phyloP scores from a whole-genome alignment of 2,329 filamentous ascomycete genomes.

The Claviceps sp. region DNA sequence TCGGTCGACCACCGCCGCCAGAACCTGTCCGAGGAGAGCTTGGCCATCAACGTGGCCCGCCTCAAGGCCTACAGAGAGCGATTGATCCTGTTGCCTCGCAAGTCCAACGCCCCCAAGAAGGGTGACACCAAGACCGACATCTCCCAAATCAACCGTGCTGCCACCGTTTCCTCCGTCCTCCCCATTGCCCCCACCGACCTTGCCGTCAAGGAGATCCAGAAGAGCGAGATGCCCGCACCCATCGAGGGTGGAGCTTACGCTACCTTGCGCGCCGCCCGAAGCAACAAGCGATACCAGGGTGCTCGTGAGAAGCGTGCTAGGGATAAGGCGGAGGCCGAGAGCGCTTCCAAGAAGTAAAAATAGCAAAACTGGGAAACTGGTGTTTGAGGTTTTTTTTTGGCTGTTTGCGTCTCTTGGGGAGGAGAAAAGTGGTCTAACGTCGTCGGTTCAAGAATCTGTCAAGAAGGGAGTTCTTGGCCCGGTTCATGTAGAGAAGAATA shows the following conservation, averaged over 20 bases:
- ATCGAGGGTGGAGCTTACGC: conserved; percentile 75
- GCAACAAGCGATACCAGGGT: conserved; percentile 69
- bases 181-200: conserved; percentile 58
- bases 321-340: conserved; percentile 74
- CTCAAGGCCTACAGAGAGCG: conserved; percentile 96
- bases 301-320: conserved; percentile 84
- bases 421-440: conserved; percentile 16
- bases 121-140: conserved; percentile 80
- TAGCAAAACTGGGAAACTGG: conserved; percentile 22
- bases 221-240: conserved; percentile 63
- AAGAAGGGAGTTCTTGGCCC: conserved; percentile 19
- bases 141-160: conserved; percentile 48
- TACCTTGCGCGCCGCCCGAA: conserved; percentile 72
- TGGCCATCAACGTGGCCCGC: conserved; percentile 88
- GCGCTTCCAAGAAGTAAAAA: conserved; percentile 67
- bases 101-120: conserved; percentile 85
- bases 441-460: conserved; percentile 24
- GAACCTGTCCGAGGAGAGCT: conserved; percentile 93
- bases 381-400: conserved; percentile 25
- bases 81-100: conserved; percentile 95
- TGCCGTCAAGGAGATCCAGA: conserved; percentile 63
- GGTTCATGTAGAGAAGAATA: conserved; percentile 22
- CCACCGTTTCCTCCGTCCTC: conserved; percentile 37
- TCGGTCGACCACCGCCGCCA: conserved; percentile 89
- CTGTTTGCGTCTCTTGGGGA: conserved; percentile 27